Conservation (phyloP, 495 filamentous ascomycete genomes). For the Talaromyces ruber region DNA sequence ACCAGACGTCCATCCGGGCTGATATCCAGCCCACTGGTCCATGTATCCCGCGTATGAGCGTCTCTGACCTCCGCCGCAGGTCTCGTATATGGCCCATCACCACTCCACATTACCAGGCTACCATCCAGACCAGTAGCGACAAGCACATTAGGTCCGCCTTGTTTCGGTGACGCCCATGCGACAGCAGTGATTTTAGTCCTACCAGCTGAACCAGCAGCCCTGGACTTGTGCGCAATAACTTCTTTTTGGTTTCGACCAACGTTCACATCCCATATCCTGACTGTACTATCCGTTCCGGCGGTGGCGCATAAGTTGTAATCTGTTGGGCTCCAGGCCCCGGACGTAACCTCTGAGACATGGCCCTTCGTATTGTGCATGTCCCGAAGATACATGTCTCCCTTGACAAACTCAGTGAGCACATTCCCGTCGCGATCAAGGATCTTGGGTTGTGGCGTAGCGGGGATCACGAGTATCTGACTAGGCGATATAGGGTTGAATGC, state of each 20-base stretch:
- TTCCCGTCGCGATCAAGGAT: constrained; percentile 86
- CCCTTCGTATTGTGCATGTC: constrained; percentile 97
- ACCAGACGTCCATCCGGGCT: constrained; percentile 85
- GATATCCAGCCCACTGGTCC: constrained; percentile 90
- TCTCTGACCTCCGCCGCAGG: constrained; percentile 80
- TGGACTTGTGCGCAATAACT: constrained; percentile 91
- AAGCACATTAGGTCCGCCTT: constrained; percentile 72
- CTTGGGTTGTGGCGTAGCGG: constrained; percentile 81
- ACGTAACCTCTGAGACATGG: constrained; percentile 81
- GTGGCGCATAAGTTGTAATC: constrained; percentile 78
- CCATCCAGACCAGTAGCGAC: constrained; percentile 86
- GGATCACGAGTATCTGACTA: constrained; percentile 73
- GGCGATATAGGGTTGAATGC: constrained; percentile 81
- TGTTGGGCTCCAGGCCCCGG: constrained; percentile 80
- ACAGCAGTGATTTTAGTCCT: constrained; percentile 91
- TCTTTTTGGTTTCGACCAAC: constrained; percentile 80
- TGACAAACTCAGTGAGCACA: constrained; percentile 74
- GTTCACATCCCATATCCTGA: constrained; percentile 95
- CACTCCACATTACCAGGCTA: constrained; percentile 83
- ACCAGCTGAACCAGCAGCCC: constrained; percentile 73
- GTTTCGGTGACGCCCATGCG: constrained; percentile 70
- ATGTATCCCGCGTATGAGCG: constrained; percentile 75
- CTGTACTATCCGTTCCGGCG: constrained; percentile 83
- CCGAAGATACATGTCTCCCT: constrained; percentile 95
- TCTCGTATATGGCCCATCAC: constrained; percentile 77